Evolutionary conservation across 2,329 filamentous ascomycete genomes (phyloP).

Genomic region (Trichoderma afroharzianum): DNA sequence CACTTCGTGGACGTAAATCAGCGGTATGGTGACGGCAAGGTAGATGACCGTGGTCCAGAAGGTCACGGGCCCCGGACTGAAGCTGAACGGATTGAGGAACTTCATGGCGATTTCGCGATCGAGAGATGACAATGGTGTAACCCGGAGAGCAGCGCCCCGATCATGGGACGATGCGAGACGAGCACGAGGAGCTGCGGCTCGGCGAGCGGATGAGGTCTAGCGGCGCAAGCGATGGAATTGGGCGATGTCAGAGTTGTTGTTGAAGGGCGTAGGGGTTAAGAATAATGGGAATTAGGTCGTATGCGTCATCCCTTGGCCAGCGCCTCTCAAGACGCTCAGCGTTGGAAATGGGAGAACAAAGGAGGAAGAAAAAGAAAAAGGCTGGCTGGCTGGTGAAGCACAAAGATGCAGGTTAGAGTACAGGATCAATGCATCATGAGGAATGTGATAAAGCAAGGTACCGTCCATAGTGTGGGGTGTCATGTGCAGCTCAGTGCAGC

Average conservation of each 20-base stretch:
- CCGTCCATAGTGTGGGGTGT: not conserved
- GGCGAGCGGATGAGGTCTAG: not conserved
- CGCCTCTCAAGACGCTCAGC: conserved; percentile 9
- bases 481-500: conserved; percentile 4
- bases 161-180: not conserved
- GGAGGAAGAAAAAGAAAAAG: not conserved
- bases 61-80: conserved; percentile 76
- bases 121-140: not conserved
- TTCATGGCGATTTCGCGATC: conserved; percentile 25
- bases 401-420: not conserved
- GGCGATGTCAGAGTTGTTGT: not conserved
- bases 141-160: not conserved
- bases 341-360: not conserved
- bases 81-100: conserved; percentile 61
- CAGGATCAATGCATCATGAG: not conserved
- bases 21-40: conserved; percentile 68
- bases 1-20: conserved; percentile 70
- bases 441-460: not conserved
- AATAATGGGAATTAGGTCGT: not conserved
- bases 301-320: not conserved
- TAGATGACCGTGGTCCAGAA: conserved; percentile 75
- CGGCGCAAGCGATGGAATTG: not conserved
- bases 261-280: not conserved
- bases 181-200: not conserved
- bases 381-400: not conserved